Base-by-base conservation (phyloP, 2,329 filamentous ascomycete species). In the Tolypocladium paradoxum region DNA sequence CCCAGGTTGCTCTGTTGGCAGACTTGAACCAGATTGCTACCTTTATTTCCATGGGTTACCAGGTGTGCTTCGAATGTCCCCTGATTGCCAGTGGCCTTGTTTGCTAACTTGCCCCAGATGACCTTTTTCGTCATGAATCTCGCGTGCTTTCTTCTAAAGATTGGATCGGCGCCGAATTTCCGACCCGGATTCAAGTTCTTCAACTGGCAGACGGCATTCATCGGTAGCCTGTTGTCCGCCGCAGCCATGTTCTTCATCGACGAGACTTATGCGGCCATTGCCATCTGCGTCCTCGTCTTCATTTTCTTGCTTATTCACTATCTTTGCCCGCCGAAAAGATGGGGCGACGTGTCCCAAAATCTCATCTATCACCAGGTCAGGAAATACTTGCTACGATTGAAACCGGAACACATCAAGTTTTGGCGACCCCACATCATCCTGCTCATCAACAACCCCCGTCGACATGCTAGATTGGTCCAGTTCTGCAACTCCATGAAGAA, bases 401-500 rank as follows among this genome's bases (percentile, higher is more conserved):
- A 83, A 49, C 88, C 89, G 36, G 90, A 95, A 61, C 90, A 95
- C 64, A 90, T 95, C 68, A 95, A 95, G 63, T 95, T 95, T 65
- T 95, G 90, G 90, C 79, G 90, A 50, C 90, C 90, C 0, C 90
- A 95, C 58, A 91, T 95, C 45, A 79, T 95, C 48, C 76, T 95
- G 0, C 80, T 95, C 51, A 82, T 93, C 58, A 93, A 92, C 64
- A 82, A 93, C 61, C 87, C 89, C 4, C 79, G 90, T n/a, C 79
- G 79, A 6, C 88, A 93, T 64, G 90, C 87, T 51, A 85, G 88
- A 43, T 77, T 95, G 40, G 92, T 95, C 2, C 88, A 91, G 55
- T 95, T 95, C 60, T 95, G 90, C 70, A 95, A 95, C 66, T 90
- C 88, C 0, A 73, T 95, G 65, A 95, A 95, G 66, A 95, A 95